Conservation (phyloP, 2,329 filamentous ascomycete genomes). For the Rhynchosporium graminicola region DNA sequence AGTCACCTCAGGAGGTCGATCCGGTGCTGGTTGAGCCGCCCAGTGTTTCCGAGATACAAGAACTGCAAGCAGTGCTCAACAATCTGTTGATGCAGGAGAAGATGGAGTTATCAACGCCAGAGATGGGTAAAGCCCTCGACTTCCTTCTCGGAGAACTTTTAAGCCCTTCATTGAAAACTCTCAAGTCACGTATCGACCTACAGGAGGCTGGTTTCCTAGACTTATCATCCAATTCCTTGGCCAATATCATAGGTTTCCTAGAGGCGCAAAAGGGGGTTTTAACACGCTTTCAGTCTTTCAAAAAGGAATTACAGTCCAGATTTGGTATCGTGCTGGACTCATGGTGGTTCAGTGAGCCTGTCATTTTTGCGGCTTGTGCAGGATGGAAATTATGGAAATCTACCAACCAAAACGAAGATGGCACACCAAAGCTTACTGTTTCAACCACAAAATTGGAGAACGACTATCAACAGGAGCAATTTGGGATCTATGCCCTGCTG, state of each 20-base stretch:
- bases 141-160: constrained; percentile 18
- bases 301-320: neutral
- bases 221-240: neutral
- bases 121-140: constrained; percentile 12
- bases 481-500: neutral
- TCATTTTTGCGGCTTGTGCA: constrained; percentile 18
- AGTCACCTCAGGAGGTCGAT: neutral
- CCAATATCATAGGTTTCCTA: constrained; percentile 2
- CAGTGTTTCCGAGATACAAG: constrained; percentile 15
- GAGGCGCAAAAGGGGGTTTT: constrained; percentile 3
- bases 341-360: constrained; percentile 15
- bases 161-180: neutral
- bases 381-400: constrained; percentile 20
- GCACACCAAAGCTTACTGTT: neutral
- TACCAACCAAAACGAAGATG: constrained; percentile 1
- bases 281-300: constrained; percentile 7
- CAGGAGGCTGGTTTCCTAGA: neutral
- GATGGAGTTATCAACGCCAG: neutral
- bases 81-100: constrained; percentile 18
- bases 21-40: constrained; percentile 6
- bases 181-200: constrained; percentile 3
- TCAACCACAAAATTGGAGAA: neutral
- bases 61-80: constrained; percentile 25
- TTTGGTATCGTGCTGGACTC: constrained; percentile 17
- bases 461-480: neutral